Evolutionary conservation across 768 basidiomycete genomes (phyloP), one percentile per base, ranked within the genome.

Genomic region (Dacryopinax primogenitus): DNA sequence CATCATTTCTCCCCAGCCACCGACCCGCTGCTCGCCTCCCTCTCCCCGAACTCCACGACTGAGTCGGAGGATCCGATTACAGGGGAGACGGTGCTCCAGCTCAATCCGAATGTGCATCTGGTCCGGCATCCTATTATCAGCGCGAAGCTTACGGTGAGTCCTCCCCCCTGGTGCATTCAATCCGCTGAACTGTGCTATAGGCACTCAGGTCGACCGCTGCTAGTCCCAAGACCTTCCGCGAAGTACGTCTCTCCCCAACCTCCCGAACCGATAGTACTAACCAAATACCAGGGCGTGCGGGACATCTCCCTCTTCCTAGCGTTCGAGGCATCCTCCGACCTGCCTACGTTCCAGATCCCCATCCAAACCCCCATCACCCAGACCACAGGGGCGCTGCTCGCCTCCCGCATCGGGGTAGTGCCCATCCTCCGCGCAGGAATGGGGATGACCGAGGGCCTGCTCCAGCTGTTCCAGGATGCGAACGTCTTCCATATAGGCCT

Each of bases 361-460:
- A 69, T 90, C 90, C 74, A 84, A 78, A 86, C 90, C 0, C 94
- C 95, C 1, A 78, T 97, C 16, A 85, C 83, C 1, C 74, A 83
- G 1, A 97, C 92, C 76, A 86, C 79, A 18, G 95, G 94, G 26
- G 83, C 84, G 2, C 75, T 73, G 28, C 81, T 98, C 74, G 88
- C 86, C 69, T 83, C 87, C 7, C 81, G 83, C 51, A 82, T 98
- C 63, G 95, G 91, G 3, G 76, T 98, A 64, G 86, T 90, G 1
- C 95, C 95, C 39, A 91, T 98, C 70, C 79, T 98, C 65, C 85
- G 95, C 37, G 95, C 95, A 33, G 95, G 95, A 3, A 77, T 94
- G 68, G 92, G 92, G 18, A 94, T 98, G 92, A 83, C 88, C 0
- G 91, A 95, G 70, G 90, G 89, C 23, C 75, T 96, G 72, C 77